Conservation (phyloP, 2,329 filamentous ascomycete genomes). For the Fusarium sororula region DNA sequence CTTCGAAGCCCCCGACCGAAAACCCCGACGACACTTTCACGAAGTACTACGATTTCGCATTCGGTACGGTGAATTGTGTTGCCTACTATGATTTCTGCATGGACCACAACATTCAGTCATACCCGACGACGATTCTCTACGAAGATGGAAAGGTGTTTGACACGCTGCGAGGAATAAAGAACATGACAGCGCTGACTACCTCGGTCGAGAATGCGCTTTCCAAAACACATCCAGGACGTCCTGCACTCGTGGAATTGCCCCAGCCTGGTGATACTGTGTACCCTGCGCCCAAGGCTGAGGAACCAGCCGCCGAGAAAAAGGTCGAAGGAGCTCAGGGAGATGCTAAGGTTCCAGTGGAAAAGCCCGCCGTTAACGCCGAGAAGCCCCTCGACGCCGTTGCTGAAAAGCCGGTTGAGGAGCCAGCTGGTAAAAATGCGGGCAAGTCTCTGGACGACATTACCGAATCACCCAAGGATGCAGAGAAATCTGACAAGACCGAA, state of each 20-base stretch:
- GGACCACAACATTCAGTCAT: constrained; percentile 72
- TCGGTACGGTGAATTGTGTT: constrained; percentile 86
- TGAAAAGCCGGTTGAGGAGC: constrained; percentile 29
- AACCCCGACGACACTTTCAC: constrained; percentile 72
- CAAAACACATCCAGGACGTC: constrained; percentile 80
- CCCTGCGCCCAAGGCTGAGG: constrained; percentile 40
- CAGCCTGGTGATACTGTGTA: constrained; percentile 69
- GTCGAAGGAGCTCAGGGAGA: constrained; percentile 24
- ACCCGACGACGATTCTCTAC: constrained; percentile 81
- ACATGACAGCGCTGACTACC: constrained; percentile 71
- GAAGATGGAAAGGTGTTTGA: constrained; percentile 78
- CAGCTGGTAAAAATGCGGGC: constrained; percentile 27
- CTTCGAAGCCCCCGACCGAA: constrained; percentile 74
- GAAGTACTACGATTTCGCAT: constrained; percentile 88
- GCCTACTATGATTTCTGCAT: constrained; percentile 82
- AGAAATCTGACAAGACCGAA: constrained; percentile 36
- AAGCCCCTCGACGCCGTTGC: constrained; percentile 25
- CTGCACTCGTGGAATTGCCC: constrained; percentile 73
- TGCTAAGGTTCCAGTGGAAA: constrained; percentile 50
- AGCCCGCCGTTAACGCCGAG: constrained; percentile 21
- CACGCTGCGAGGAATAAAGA: constrained; percentile 71
- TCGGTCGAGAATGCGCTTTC: constrained; percentile 83
- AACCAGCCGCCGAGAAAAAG: constrained; percentile 31
- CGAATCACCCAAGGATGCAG: constrained; percentile 41
- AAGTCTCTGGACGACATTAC: constrained; percentile 35